Percentiles rank a stretch among this genome's conserved stretches.
Evolutionary conservation across 2,329 filamentous ascomycete genomes (phyloP).

Genomic region (Neopestalotiopsis clavispora): DNA sequence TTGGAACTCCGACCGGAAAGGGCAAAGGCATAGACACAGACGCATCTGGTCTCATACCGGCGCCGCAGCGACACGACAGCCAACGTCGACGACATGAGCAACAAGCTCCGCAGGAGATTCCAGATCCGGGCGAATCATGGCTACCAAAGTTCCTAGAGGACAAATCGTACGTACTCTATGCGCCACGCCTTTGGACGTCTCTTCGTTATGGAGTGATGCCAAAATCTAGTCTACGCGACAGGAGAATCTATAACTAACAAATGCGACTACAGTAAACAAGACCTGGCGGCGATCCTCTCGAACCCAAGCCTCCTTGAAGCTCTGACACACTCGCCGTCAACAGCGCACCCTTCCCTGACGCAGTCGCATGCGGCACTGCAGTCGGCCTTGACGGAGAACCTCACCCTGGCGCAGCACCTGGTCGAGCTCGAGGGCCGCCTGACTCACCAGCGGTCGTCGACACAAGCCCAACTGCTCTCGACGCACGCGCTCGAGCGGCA

Average conservation of each 20-base stretch:
- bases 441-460: constrained; percentile 66
- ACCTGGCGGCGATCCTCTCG: constrained; percentile 73
- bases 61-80: constrained; percentile 24
- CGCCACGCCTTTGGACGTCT: constrained; percentile 11
- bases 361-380: constrained; percentile 69
- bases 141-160: constrained; percentile 77
- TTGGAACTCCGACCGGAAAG: constrained; percentile 29
- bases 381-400: constrained; percentile 71
- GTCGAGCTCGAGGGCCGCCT: constrained; percentile 63
- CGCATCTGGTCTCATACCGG: constrained; percentile 36
- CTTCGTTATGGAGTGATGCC: no score
- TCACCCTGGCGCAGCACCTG: constrained; percentile 69
- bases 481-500: constrained; percentile 89
- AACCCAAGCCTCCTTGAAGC: constrained; percentile 71
- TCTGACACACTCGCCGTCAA: constrained; percentile 70
- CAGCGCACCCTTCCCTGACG: constrained; percentile 73
- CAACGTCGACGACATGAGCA: constrained; percentile 34
- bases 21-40: constrained; percentile 28
- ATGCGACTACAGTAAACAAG: constrained; percentile 65
- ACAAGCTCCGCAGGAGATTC: constrained; percentile 42
- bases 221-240: background rate
- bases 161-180: constrained; percentile 67
- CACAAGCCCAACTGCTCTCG: constrained; percentile 81
- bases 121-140: constrained; percentile 75
- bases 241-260: background rate